phyloP scores from a whole-genome alignment of 345 rosid genomes.

The Citrus unshiu region DNA sequence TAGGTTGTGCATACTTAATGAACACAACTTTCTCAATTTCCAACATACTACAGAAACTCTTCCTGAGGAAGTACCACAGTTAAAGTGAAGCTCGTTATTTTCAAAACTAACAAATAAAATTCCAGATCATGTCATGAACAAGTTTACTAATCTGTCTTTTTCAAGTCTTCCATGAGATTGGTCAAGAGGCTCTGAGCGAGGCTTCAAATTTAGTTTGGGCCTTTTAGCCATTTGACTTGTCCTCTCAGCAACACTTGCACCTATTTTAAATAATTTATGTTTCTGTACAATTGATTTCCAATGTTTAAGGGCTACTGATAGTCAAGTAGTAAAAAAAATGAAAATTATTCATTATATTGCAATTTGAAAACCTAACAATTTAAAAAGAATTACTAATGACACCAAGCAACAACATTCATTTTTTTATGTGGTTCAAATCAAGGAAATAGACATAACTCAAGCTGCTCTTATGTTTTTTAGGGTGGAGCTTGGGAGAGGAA shows the following conservation, averaged over 20 bases:
- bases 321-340: background rate
- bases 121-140: background rate
- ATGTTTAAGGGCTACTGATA: background rate
- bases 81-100: background rate
- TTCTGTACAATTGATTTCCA: background rate
- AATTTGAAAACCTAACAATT: background rate
- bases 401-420: background rate
- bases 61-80: background rate
- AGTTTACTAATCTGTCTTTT: conserved; percentile 12
- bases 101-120: background rate
- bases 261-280: conserved; percentile 6
- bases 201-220: conserved; percentile 29
- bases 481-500: background rate
- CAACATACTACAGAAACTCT: background rate
- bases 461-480: conserved; percentile 2
- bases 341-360: background rate
- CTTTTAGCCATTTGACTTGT: conserved; percentile 16
- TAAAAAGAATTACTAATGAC: background rate
- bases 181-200: conserved; percentile 22
- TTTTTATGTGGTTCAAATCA: conserved; percentile 6
- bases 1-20: background rate
- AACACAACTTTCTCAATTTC: background rate
- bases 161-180: conserved; percentile 16
- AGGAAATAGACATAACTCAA: conserved; percentile 1
- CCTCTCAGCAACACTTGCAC: background rate